These are phyloP conservation scores for Suhomyces maxii DNA, from an alignment of 1,139 yeast species.

Conservation along the genomic window DNA sequence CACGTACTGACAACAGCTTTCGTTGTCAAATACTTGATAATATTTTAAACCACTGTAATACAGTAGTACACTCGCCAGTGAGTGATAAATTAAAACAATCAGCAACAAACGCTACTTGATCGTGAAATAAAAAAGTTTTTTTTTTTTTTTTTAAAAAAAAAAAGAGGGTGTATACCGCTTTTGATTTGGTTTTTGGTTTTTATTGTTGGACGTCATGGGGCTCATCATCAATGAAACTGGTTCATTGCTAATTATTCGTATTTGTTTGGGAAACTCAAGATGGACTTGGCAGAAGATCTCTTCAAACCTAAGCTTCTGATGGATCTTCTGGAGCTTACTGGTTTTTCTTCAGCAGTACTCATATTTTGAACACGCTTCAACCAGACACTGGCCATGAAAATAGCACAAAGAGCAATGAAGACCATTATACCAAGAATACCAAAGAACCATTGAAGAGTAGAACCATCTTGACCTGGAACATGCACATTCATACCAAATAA, in stretches of 20 bases:
- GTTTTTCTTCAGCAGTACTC: slow-evolving; percentile 9
- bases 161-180: too few species aligned
- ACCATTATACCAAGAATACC: slow-evolving; percentile 42
- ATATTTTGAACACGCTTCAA: slow-evolving; percentile 22
- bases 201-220: too few species aligned
- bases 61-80: too few species aligned
- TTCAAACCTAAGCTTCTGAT: slow-evolving; percentile 49
- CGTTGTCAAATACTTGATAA: too few species aligned
- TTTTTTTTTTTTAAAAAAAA: too few species aligned
- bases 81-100: too few species aligned
- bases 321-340: slow-evolving; percentile 30
- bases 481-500: slow-evolving; percentile 93
- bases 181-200: too few species aligned
- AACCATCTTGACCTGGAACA: slow-evolving; percentile 69
- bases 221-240: too few species aligned
- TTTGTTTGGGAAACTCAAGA: slow-evolving; percentile 44
- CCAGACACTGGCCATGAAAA: slow-evolving; percentile 39
- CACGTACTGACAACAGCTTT: too few species aligned
- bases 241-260: slow-evolving; percentile 21
- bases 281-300: slow-evolving; percentile 37
- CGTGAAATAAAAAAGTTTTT: too few species aligned
- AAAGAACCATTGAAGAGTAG: slow-evolving; percentile 40
- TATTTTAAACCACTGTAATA: too few species aligned
- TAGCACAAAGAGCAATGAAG: slow-evolving; percentile 31
- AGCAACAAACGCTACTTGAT: too few species aligned